Conservation (phyloP, 2,329 filamentous ascomycete genomes). For the Hypoxylon sp. region DNA sequence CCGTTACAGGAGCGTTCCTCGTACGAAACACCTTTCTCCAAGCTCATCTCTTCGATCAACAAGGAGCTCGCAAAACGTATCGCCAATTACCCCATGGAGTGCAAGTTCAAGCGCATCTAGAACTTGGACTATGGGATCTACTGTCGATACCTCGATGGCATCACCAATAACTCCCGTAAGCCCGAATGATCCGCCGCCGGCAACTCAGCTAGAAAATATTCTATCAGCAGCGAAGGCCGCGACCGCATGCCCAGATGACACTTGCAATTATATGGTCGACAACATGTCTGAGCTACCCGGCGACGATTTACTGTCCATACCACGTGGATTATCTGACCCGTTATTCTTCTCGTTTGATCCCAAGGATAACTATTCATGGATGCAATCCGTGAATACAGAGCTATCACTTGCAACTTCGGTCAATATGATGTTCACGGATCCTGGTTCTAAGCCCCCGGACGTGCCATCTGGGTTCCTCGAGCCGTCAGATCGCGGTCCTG, state of each 20-base stretch:
- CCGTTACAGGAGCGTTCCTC: constrained; percentile 48
- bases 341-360: constrained; percentile 57
- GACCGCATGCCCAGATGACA: constrained; percentile 49
- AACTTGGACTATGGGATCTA: constrained; percentile 60
- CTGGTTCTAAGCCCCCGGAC: constrained; percentile 41
- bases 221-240: constrained; percentile 47
- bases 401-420: constrained; percentile 56
- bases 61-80: constrained; percentile 60
- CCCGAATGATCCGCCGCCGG: constrained; percentile 48
- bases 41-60: constrained; percentile 57
- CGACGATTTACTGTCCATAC: constrained; percentile 58
- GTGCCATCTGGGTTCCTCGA: constrained; percentile 45
- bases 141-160: constrained; percentile 61
- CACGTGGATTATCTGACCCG: constrained; percentile 55
- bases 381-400: constrained; percentile 54
- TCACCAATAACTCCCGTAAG: constrained; percentile 62
- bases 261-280: constrained; percentile 49
- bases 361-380: constrained; percentile 54
- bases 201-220: constrained; percentile 51
- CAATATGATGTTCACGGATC: constrained; percentile 58
- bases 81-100: constrained; percentile 64
- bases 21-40: constrained; percentile 50
- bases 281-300: constrained; percentile 62
- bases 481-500: constrained; percentile 50
- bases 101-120: constrained; percentile 49